phyloP scores from a whole-genome alignment of 208 protist genomes.

The Entamoeba nuttalli region DNA sequence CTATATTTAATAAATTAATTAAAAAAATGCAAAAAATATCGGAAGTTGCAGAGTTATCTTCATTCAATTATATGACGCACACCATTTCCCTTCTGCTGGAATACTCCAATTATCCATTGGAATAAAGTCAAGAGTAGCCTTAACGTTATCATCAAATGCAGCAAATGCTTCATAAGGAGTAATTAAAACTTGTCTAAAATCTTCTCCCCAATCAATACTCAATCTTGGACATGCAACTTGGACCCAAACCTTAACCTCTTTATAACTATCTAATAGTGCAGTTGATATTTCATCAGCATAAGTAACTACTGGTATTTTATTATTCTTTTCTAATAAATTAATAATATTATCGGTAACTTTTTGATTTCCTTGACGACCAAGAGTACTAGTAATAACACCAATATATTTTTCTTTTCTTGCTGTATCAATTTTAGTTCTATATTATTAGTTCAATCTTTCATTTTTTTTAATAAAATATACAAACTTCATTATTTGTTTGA shows the following conservation, averaged over 20 bases:
- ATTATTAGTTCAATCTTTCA: background rate
- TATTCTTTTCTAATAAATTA: background rate
- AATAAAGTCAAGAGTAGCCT: background rate
- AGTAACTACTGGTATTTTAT: background rate
- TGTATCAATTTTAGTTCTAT: background rate
- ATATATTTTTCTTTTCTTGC: background rate
- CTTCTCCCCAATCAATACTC: background rate
- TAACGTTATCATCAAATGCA: background rate
- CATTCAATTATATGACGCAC: background rate
- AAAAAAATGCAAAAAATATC: too few species aligned
- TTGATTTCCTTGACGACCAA: background rate
- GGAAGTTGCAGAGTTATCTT: too few species aligned
- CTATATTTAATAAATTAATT: too few species aligned
- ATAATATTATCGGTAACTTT: background rate
- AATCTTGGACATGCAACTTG: background rate
- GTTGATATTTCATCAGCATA: background rate
- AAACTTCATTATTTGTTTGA: background rate
- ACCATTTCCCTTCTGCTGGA: background rate
- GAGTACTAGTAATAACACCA: background rate
- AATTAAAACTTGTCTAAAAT: background rate
- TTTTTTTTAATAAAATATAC: background rate
- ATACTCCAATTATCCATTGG: background rate
- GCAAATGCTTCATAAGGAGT: background rate
- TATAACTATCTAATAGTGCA: background rate
- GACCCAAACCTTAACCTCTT: background rate